Evolutionary conservation across 441 rosid species (phyloP).

Genomic region (Pelargonium citronellum): DNA sequence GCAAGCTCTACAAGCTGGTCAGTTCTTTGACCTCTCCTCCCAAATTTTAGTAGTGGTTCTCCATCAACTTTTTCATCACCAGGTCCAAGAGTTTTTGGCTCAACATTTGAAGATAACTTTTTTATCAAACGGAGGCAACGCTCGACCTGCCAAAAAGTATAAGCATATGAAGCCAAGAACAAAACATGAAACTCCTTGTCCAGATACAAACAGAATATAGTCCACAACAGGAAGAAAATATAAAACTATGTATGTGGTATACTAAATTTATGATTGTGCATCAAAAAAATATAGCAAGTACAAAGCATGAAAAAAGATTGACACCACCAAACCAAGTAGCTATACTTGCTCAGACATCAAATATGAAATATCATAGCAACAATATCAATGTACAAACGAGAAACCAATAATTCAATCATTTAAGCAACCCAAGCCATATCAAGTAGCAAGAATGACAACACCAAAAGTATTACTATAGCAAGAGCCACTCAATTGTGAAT

Average conservation of each 20-base stretch:
- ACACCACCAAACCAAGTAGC: slow-evolving; percentile 5
- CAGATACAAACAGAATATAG: slow-evolving; percentile 8
- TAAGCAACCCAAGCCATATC: no score
- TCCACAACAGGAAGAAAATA: not conserved
- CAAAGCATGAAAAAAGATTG: not conserved
- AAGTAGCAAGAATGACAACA: not conserved
- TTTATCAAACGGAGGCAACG: slow-evolving; percentile 67
- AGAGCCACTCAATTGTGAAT: not conserved
- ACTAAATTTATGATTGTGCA: not conserved
- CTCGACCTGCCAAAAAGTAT: slow-evolving; percentile 50
- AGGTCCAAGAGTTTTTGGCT: slow-evolving; percentile 30
- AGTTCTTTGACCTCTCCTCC: slow-evolving; percentile 49
- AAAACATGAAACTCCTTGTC: slow-evolving; percentile 12
- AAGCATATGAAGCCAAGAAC: slow-evolving; percentile 20
- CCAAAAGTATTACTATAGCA: not conserved
- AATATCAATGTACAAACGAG: no score
- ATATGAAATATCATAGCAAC: not conserved
- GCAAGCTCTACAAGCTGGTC: slow-evolving; percentile 85
- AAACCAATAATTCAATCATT: no score
- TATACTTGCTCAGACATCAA: not conserved
- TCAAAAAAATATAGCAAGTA: not conserved
- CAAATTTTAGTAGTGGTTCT: slow-evolving; percentile 50
- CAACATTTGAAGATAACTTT: slow-evolving; percentile 40
- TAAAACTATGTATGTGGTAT: not conserved
- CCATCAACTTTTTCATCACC: slow-evolving; percentile 34